These are phyloP conservation scores for Phaeosphaeria sp. DNA, from an alignment of 2,329 filamentous ascomycete genomes.

Conservation along the genomic window DNA sequence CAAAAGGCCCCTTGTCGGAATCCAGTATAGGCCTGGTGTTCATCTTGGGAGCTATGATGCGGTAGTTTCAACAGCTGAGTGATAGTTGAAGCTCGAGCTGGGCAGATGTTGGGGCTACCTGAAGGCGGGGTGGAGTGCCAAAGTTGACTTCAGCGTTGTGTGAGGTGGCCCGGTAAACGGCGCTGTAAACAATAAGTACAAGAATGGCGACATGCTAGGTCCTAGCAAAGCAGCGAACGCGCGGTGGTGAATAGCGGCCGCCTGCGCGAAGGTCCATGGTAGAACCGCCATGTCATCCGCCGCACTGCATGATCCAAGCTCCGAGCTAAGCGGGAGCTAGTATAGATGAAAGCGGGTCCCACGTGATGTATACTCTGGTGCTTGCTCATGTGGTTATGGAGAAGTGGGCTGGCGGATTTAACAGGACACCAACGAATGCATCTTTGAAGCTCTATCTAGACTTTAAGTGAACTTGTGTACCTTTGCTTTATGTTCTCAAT, in stretches of 20 bases:
- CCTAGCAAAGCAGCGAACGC: conserved; percentile 18
- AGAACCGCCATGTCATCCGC: conserved; percentile 19
- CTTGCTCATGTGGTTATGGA: not conserved
- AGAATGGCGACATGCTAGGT: conserved; percentile 29
- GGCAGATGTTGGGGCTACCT: conserved; percentile 20
- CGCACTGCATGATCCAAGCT: conserved; percentile 16
- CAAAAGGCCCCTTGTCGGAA: conserved; percentile 73
- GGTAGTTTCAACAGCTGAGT: not conserved
- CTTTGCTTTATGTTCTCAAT: too few relatives aligned
- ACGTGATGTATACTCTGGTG: conserved; percentile 6
- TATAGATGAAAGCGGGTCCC: conserved; percentile 10
- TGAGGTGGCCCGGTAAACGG: conserved; percentile 22
- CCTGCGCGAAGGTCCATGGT: conserved; percentile 12
- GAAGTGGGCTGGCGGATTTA: too few relatives aligned
- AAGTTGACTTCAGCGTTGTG: conserved; percentile 6
- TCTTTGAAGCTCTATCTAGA: too few relatives aligned
- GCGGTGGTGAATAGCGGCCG: conserved; percentile 14
- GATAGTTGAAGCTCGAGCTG: not conserved
- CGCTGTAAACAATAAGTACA: conserved; percentile 11
- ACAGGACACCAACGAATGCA: too few relatives aligned
- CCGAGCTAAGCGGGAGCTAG: conserved; percentile 23
- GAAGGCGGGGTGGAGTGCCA: conserved; percentile 13
- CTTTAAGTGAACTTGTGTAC: too few relatives aligned
- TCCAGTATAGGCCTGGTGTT: conserved; percentile 89
- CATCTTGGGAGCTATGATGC: conserved; percentile 61